Percentiles rank a stretch among this genome's conserved stretches.
Evolutionary conservation across 2,329 filamentous ascomycete species (phyloP).

Genomic region (Xylariomycetidae sp.): DNA sequence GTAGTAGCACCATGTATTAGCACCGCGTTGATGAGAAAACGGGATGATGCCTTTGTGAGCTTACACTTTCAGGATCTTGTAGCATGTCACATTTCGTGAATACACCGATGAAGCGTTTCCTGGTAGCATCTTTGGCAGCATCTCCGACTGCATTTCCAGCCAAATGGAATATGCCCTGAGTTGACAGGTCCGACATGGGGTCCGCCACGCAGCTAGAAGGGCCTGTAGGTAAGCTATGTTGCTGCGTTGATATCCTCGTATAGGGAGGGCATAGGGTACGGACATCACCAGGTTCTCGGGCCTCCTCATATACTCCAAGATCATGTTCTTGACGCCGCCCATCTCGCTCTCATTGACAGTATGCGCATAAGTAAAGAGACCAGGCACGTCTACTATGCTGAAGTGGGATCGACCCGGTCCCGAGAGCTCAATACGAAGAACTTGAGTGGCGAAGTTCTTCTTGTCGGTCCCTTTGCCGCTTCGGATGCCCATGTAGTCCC

Average conservation of each 20-base stretch:
- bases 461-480: conserved; percentile 13
- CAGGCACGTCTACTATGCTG: conserved; percentile 34
- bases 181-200: conserved; percentile 25
- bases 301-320: conserved; percentile 30
- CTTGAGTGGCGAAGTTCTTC: conserved; percentile 33
- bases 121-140: conserved; percentile 17
- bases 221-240: not conserved
- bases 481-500: conserved; percentile 26
- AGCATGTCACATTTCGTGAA: conserved; percentile 34
- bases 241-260: not conserved
- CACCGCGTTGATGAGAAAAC: not conserved
- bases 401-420: conserved; percentile 32
- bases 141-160: conserved; percentile 18
- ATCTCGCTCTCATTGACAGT: conserved; percentile 26
- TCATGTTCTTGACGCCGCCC: conserved; percentile 26
- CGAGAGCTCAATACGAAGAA: conserved; percentile 33
- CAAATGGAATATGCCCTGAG: conserved; percentile 25
- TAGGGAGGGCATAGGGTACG: conserved; percentile 9
- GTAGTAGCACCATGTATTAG: conserved; percentile 1
- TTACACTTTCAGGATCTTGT: conserved; percentile 11
- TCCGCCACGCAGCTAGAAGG: conserved; percentile 28
- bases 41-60: not conserved
- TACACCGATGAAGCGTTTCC: conserved; percentile 29
- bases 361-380: conserved; percentile 21
- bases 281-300: conserved; percentile 34